Percentiles rank a stretch among this genome's conserved stretches.
Evolutionary conservation across 2,329 filamentous ascomycete genomes (phyloP).

Genomic region (Monosporascus cannonballus): DNA sequence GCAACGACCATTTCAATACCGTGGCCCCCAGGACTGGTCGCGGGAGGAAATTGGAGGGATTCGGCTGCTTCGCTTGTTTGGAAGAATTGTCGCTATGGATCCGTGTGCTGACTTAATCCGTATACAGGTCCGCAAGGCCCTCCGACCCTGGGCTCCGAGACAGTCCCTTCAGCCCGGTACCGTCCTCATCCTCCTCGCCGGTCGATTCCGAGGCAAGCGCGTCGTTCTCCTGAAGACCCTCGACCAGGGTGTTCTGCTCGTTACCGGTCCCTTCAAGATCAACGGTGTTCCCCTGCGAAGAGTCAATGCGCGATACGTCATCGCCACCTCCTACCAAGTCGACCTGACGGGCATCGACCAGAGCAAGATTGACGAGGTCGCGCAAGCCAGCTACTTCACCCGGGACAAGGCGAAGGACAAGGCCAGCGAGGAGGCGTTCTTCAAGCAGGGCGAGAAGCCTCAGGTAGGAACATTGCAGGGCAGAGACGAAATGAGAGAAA

Average conservation of each 20-base stretch:
- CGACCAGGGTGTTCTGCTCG: constrained; percentile 94
- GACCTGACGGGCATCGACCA: constrained; percentile 80
- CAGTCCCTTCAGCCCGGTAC: constrained; percentile 87
- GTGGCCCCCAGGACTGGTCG: neutral
- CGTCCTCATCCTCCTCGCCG: constrained; percentile 97
- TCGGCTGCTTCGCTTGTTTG: neutral
- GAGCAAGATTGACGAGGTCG: constrained; percentile 78
- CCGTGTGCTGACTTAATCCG: constrained; percentile 20
- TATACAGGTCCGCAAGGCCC: constrained; percentile 83
- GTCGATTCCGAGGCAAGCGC: constrained; percentile 99
- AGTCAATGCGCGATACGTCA: constrained; percentile 90
- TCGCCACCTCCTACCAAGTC: constrained; percentile 81
- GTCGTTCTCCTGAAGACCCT: constrained; percentile 98
- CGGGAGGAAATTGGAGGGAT: neutral
- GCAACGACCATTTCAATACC: neutral
- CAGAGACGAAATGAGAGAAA: neutral
- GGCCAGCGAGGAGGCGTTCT: constrained; percentile 96
- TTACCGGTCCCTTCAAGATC: constrained; percentile 99
- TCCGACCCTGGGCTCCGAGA: constrained; percentile 82
- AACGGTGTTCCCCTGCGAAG: constrained; percentile 97
- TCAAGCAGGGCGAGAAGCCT: constrained; percentile 98
- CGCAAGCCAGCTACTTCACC: constrained; percentile 85
- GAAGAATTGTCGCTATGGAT: neutral
- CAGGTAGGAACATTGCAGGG: constrained; percentile 58
- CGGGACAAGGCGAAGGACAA: constrained; percentile 94